Conservation (phyloP, 176 grass and related monocot genomes). For the Carex kokanica region DNA sequence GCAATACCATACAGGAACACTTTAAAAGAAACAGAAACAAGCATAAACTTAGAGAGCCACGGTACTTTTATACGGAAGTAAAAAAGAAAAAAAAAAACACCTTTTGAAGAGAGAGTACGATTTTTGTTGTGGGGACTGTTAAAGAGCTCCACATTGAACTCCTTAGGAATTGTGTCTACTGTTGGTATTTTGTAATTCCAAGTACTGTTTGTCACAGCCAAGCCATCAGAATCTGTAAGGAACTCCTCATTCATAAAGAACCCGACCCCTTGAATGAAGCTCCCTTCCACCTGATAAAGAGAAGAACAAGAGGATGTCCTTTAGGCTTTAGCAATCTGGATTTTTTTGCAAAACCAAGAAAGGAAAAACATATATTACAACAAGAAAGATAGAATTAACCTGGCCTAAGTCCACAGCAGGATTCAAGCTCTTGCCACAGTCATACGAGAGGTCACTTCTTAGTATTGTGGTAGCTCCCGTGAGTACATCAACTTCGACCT, state of each 20-base stretch:
- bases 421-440: constrained; percentile 80
- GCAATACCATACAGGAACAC: background rate
- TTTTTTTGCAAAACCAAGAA: background rate
- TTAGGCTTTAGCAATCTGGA: background rate
- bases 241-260: constrained; percentile 81
- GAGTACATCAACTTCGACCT: constrained; percentile 75
- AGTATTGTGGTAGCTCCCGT: constrained; percentile 70
- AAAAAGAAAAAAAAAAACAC: background rate
- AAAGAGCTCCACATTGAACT: constrained; percentile 69
- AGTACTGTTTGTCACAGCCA: constrained; percentile 60
- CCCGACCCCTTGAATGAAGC: constrained; percentile 73
- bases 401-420: constrained; percentile 85
- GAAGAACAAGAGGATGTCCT: background rate
- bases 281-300: constrained; percentile 45
- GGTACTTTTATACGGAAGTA: background rate
- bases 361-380: background rate
- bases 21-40: background rate
- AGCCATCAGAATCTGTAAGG: constrained; percentile 52
- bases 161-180: constrained; percentile 70
- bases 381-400: constrained; percentile 34
- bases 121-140: constrained; percentile 52
- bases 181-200: constrained; percentile 91
- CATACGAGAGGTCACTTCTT: constrained; percentile 60
- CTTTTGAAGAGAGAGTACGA: constrained; percentile 71
- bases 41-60: background rate